Evolutionary conservation across 2,329 filamentous ascomycete genomes (phyloP).

Genomic region (Arthrobotrys megalospora): DNA sequence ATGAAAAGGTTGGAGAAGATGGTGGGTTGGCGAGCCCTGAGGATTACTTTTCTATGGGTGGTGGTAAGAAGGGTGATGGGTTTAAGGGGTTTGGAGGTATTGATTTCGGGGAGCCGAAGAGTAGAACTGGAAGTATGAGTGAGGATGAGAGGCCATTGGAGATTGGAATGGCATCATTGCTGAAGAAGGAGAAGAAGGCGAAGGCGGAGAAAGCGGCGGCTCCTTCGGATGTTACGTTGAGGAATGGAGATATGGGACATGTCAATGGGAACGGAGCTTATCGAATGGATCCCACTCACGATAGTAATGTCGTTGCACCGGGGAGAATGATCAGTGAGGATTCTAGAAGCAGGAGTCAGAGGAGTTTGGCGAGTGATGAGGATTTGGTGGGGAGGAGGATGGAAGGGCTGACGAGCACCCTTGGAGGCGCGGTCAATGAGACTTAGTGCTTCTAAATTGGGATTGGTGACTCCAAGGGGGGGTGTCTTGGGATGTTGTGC

Average conservation of each 20-base stretch:
- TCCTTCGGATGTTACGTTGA: conserved; percentile 41
- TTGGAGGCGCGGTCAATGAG: conserved; percentile 69
- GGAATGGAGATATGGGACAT: conserved; percentile 32
- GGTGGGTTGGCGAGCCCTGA: conserved; percentile 13
- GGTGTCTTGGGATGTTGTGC: neutral
- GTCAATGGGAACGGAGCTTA: conserved; percentile 41
- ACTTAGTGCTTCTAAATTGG: conserved; percentile 69
- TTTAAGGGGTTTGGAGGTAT: conserved; percentile 6
- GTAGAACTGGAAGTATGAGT: conserved; percentile 76
- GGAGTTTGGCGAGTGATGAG: conserved; percentile 73
- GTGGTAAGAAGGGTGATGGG: conserved; percentile 2
- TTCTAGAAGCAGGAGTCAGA: conserved; percentile 69
- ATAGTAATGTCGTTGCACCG: conserved; percentile 41
- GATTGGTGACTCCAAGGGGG: conserved; percentile 20
- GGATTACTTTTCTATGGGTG: conserved; percentile 44
- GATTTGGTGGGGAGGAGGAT: conserved; percentile 73
- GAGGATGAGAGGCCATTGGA: conserved; percentile 87
- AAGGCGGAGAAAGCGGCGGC: conserved; percentile 26
- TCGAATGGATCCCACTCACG: conserved; percentile 45
- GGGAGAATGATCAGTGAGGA: conserved; percentile 54
- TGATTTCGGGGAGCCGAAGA: conserved; percentile 43
- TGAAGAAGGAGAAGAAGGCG: conserved; percentile 62
- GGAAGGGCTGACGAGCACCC: conserved; percentile 67
- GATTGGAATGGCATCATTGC: conserved; percentile 75
- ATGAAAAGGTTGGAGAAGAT: conserved; percentile 66